phyloP scores from a whole-genome alignment of 345 rosid genomes.

The Erucastrum elatum region DNA sequence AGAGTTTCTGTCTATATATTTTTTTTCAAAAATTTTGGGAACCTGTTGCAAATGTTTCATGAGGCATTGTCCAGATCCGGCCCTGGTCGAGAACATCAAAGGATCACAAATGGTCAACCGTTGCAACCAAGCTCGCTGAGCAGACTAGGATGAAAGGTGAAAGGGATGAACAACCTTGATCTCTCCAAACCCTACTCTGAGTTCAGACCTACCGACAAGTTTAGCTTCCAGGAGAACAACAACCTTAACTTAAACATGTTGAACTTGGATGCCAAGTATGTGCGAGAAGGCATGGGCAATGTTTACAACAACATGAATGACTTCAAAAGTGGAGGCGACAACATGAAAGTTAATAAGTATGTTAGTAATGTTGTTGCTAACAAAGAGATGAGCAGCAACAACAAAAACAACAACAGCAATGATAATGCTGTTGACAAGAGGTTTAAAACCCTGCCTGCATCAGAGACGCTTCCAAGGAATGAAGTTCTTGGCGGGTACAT shows the following conservation, averaged over 20 bases:
- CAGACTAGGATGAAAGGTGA: slow-evolving; percentile 79
- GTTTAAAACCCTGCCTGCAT: slow-evolving; percentile 84
- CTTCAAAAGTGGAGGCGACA: slow-evolving; percentile 49
- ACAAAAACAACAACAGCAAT: slow-evolving; percentile 31
- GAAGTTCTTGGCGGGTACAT: slow-evolving; percentile 99
- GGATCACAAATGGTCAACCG: slow-evolving; percentile 87
- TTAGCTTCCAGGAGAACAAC: slow-evolving; percentile 71
- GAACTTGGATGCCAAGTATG: slow-evolving; percentile 53
- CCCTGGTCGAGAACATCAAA: too few species aligned
- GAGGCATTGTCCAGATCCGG: too few species aligned
- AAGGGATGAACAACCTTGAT: slow-evolving; percentile 87
- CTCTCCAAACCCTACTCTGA: slow-evolving; percentile 70
- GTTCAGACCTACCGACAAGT: slow-evolving; percentile 60
- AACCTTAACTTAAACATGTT: slow-evolving; percentile 78
- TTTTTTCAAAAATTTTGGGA: too few species aligned
- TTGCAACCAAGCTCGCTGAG: slow-evolving; percentile 86
- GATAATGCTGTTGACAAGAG: slow-evolving; percentile 45
- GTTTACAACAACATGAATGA: slow-evolving; percentile 56
- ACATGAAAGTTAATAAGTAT: slow-evolving; percentile 60
- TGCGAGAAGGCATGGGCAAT: slow-evolving; percentile 43
- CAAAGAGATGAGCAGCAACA: slow-evolving; percentile 50
- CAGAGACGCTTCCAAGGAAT: slow-evolving; percentile 87
- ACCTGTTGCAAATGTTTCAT: too few species aligned
- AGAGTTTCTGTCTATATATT: too few species aligned
- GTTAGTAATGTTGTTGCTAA: slow-evolving; percentile 50